Evolutionary conservation across 257 asterid genomes (phyloP).

Genomic region (Solanum rostratum): DNA sequence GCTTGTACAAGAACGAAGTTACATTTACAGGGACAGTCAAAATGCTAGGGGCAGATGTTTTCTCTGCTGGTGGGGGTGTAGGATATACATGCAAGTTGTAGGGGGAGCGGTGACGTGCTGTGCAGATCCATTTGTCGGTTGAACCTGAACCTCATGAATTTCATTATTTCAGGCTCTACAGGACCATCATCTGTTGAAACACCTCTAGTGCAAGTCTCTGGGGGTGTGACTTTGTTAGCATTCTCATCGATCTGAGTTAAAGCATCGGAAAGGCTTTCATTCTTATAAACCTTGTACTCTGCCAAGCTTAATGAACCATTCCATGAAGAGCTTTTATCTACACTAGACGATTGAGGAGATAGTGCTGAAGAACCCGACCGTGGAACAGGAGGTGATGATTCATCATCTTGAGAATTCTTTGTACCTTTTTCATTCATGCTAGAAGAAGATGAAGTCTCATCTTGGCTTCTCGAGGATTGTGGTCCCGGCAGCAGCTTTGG

Average conservation of each 20-base stretch:
- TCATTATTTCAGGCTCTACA: slow-evolving; percentile 22
- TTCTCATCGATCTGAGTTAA: slow-evolving; percentile 88
- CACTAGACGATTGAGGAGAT: slow-evolving; percentile 59
- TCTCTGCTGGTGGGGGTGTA: no score
- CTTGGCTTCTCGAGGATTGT: slow-evolving; percentile 70
- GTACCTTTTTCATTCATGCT: slow-evolving; percentile 45
- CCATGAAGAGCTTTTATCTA: slow-evolving; percentile 55
- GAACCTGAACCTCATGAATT: slow-evolving; percentile 7
- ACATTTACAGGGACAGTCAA: no score
- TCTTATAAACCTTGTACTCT: slow-evolving; percentile 73
- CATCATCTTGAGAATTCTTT: slow-evolving; percentile 58
- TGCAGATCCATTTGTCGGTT: no score
- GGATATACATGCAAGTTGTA: no score
- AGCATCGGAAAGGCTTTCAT: slow-evolving; percentile 72
- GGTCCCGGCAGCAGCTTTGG: slow-evolving; percentile 68
- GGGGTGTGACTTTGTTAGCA: slow-evolving; percentile 19
- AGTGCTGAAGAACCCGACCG: slow-evolving; percentile 42
- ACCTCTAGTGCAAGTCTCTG: slow-evolving; percentile 52
- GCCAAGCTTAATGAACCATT: slow-evolving; percentile 60
- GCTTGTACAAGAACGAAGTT: no score
- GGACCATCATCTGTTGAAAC: slow-evolving; percentile 66
- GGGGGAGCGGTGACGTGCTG: no score
- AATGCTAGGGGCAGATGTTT: no score
- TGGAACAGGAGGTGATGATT: slow-evolving; percentile 44
- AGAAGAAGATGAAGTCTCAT: slow-evolving; percentile 62